Evolutionary conservation across 106 monocot genomes (phyloP).

Genomic region (Hemerocallis citrina): DNA sequence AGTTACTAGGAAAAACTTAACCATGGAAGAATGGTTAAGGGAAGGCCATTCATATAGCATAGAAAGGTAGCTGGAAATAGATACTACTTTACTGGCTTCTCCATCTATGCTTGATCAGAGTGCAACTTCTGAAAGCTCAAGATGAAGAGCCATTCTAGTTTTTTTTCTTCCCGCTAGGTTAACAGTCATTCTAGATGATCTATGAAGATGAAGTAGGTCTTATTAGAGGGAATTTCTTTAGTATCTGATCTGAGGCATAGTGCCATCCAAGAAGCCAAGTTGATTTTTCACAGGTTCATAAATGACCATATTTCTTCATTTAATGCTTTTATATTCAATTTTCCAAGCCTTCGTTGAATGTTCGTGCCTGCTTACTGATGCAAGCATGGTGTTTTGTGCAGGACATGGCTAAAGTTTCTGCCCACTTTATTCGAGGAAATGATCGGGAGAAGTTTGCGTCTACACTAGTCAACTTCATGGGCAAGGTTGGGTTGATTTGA

Average conservation of each 20-base stretch:
- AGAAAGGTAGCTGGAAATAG: not conserved
- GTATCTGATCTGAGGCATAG: not conserved
- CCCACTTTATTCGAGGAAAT: constrained; percentile 74
- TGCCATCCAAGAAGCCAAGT: not conserved
- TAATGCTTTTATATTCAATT: not conserved
- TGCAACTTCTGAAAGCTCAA: not conserved
- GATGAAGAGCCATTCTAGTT: too few species aligned
- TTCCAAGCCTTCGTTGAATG: too few species aligned
- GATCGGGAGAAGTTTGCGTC: constrained; percentile 72
- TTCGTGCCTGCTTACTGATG: not conserved
- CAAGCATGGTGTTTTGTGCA: constrained; percentile 19
- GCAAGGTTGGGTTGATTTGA: constrained; percentile 47
- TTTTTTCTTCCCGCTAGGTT: too few species aligned
- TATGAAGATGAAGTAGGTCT: not conserved
- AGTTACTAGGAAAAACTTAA: too few species aligned
- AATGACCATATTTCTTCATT: not conserved
- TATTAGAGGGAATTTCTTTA: not conserved
- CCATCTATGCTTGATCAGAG: not conserved
- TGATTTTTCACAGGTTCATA: too few species aligned
- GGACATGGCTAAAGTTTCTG: constrained; percentile 92
- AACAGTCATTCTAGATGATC: not conserved
- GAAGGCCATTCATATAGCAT: not conserved
- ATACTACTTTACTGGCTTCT: not conserved
- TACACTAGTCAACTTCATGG: constrained; percentile 76
- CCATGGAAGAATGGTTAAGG: not conserved